Evolutionary conservation across 306 rosid species (phyloP), one percentile per base, ranked within the genome.

Genomic region (Trichosanthes truncata): DNA sequence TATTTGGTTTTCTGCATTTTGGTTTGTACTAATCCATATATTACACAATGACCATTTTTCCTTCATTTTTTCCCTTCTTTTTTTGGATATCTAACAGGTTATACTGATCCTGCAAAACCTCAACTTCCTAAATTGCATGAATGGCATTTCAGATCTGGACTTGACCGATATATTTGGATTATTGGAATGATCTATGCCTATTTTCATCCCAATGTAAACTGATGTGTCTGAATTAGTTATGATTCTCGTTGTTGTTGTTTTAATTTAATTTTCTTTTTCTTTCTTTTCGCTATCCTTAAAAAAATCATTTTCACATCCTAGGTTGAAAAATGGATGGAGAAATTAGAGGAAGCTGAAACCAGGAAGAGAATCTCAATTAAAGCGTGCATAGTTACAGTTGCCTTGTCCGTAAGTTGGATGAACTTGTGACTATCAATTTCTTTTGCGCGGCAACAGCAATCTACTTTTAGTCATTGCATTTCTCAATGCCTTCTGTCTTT

Each of bases 91-190:
- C 55, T 83, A 80, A 77, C 91, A 93, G 98, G 98, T 79, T 96
- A 96, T 89, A 89, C 94, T 21, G 99, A 96, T 90, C 99, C 99
- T 85, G 92, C 96, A 79, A 96, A 96, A 85, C 96, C 99, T 41
- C 93, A 96, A 86, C 88, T 90, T 80, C 89, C 94, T 57, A 88
- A 88, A 63, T 67, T 96, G 83, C 99, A 96, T 81, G 99, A 96
- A 80, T 96, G 98, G 99, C 99, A 96, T 85, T 96, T 96, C 88
- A 86, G 99, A 90, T 93, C 99, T 78, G 99, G 99, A 87, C 98
- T 96, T 80, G 99, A 96, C 84, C 98, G 99, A 85, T 96, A 96
- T 81, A 90, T 96, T 79, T 96, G 99, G 97, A 91, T 96, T 79
- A 67, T 96, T 56, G 98, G 99, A 86, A 96, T 96, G 99, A 91